Evolutionary conservation across 805 yeast species (phyloP), one percentile per base, ranked within the genome.

Genomic region (Candida arabinofermentans): DNA sequence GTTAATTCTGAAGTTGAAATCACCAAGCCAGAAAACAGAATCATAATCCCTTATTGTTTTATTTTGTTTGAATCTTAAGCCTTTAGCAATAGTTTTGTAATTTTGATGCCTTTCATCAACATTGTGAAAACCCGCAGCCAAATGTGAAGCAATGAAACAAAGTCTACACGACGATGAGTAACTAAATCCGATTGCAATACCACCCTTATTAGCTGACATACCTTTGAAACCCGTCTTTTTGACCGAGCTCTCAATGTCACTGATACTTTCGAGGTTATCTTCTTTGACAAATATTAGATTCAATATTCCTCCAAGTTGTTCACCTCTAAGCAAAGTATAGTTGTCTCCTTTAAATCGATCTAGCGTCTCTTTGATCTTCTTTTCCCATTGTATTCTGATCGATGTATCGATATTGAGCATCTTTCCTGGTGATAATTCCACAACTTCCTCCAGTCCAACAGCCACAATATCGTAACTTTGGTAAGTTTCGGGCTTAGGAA

Each of bases 141-240:
- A 70, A 69, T 93, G 99, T 3, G 95, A 81, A 3, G 82, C 81
- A 10, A 91, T 79, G 49, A 91, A 77, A 54, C 96, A 87, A 39
- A 93, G 64, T 23, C 76, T 77, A 3, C 91, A 57, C 2, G 76
- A 65, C n/a, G 67, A 62, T 6, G 79, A 75, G 54, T 59, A 77
- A 27, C 71, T 69, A 49, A 77, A 74, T 36, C 78, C 63, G 4
- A 77, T 75, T 0, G 78, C 80, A 55, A 79, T 78, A 3, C 75
- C 81, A 16, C 83, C 83, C 53, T 77, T 77, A 37, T 66, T 66
- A 9, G 80, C 79, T 42, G 95, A 81, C 64, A 89, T 81, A 5
- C 99, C 99, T 24, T 96, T 95, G 38, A 91, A 72, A 0, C 99
- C 99, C 0, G 98, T 90, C 55, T 91, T 91, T 52, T 87, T 90